These are phyloP conservation scores for Paulownia fortunei DNA, from an alignment of 257 asterid genomes.

Conservation along the genomic window DNA sequence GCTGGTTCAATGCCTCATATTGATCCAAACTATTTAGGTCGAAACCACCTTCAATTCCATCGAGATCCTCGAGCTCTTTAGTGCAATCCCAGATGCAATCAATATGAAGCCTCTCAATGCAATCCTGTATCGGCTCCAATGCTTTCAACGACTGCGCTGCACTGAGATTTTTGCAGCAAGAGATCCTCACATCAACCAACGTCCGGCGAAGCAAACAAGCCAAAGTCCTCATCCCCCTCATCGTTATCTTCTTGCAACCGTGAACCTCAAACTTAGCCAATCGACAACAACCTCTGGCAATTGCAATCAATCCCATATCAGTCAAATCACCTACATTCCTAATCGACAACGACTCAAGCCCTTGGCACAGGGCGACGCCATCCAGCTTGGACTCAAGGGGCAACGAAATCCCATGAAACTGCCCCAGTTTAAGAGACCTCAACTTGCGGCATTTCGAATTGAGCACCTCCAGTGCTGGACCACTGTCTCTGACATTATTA, in stretches of 20 bases:
- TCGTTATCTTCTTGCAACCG: constrained; percentile 75
- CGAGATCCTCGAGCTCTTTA: constrained; percentile 47
- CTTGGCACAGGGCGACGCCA: constrained; percentile 80
- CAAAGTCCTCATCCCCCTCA: constrained; percentile 82
- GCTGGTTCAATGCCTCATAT: constrained; percentile 33
- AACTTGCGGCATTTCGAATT: constrained; percentile 65
- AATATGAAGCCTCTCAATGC: constrained; percentile 76
- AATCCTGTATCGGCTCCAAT: constrained; percentile 75
- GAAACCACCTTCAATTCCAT: constrained; percentile 41
- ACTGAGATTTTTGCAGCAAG: constrained; percentile 81
- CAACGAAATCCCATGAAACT: constrained; percentile 76
- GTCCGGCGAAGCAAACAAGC: constrained; percentile 62
- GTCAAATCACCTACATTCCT: constrained; percentile 71
- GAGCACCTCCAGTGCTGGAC: constrained; percentile 83
- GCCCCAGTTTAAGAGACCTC: constrained; percentile 77
- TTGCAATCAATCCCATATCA: constrained; percentile 94
- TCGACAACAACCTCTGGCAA: constrained; percentile 83
- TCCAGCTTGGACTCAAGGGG: constrained; percentile 77
- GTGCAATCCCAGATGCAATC: constrained; percentile 77
- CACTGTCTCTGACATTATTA: constrained; percentile 71
- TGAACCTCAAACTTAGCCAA: constrained; percentile 71
- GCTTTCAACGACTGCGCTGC: constrained; percentile 69
- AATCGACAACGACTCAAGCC: constrained; percentile 72
- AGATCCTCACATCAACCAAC: constrained; percentile 75
- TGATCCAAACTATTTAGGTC: constrained; percentile 54